Percentiles rank a stretch among this genome's conserved stretches.
Conservation (phyloP, 257 asterid genomes). For the Henckelia pumila region DNA sequence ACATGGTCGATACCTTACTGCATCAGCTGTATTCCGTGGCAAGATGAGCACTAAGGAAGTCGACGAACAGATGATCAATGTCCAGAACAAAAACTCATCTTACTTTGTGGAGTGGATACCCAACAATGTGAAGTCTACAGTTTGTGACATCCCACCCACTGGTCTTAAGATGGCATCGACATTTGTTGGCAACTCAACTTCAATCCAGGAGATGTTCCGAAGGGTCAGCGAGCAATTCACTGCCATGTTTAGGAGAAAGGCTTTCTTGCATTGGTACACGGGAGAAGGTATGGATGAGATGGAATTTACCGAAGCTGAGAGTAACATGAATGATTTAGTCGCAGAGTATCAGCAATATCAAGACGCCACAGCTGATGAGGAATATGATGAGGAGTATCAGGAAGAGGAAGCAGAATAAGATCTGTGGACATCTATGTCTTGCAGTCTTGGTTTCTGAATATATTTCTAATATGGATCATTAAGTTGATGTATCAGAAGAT, state of each 20-base stretch:
- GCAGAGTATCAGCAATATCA: conserved; percentile 57
- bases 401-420: conserved; percentile 27
- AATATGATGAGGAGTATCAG: conserved; percentile 34
- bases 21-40: conserved; percentile 53
- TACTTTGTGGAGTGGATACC: conserved; percentile 59
- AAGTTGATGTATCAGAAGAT: conserved; percentile 19
- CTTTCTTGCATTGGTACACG: conserved; percentile 48
- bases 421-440: not conserved
- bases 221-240: conserved; percentile 52
- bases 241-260: conserved; percentile 49
- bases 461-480: not conserved
- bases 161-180: conserved; percentile 51
- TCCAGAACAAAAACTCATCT: conserved; percentile 51
- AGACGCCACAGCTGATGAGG: conserved; percentile 56
- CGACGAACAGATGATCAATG: conserved; percentile 48
- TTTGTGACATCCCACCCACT: conserved; percentile 51
- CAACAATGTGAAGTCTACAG: conserved; percentile 47
- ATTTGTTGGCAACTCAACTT: conserved; percentile 45
- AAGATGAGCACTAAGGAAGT: conserved; percentile 54
- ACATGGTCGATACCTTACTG: conserved; percentile 48
- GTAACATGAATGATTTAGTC: conserved; percentile 50
- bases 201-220: conserved; percentile 54
- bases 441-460: not conserved
- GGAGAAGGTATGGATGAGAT: conserved; percentile 55
- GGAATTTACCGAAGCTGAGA: conserved; percentile 52